Evolutionary conservation across 2,329 filamentous ascomycete species (phyloP).

Genomic region (Fulvia fulva): DNA sequence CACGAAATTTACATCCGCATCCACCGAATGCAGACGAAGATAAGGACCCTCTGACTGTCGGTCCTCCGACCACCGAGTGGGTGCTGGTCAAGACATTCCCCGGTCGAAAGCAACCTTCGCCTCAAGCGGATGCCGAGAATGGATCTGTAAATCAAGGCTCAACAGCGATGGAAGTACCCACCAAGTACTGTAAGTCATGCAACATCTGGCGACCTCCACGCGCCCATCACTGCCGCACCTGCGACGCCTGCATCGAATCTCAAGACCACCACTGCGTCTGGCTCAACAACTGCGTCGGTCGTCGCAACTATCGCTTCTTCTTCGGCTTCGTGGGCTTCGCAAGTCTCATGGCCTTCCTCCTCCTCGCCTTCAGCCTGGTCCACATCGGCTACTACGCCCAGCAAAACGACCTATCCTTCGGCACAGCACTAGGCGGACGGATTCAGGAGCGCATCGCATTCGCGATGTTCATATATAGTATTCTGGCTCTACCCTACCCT

Average conservation of each 20-base stretch:
- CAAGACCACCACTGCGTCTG: conserved; percentile 98
- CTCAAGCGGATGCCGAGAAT: conserved; percentile 14
- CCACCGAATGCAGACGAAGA: conserved; percentile 71
- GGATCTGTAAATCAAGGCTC: conserved; percentile 33
- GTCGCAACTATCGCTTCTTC: conserved; percentile 97
- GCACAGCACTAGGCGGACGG: conserved; percentile 50
- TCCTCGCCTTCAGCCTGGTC: conserved; percentile 72
- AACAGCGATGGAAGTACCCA: conserved; percentile 92
- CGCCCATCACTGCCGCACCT: conserved; percentile 92
- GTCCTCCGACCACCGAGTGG: conserved; percentile 89
- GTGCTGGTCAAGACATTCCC: conserved; percentile 61
- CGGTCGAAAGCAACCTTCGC: conserved; percentile 4
- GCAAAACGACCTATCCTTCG: conserved; percentile 63
- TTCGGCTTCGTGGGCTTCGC: conserved; percentile 81
- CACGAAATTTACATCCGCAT: conserved; percentile 85
- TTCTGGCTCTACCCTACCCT: conserved; percentile 74
- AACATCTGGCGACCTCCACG: conserved; percentile 95
- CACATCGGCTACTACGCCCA: conserved; percentile 73
- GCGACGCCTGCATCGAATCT: conserved; percentile 95
- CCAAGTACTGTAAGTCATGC: conserved; percentile 97
- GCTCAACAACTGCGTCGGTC: conserved; percentile 97
- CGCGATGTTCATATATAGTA: conserved; percentile 79
- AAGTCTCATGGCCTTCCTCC: conserved; percentile 71
- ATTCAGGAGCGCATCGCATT: conserved; percentile 48
- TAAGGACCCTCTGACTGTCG: conserved; percentile 69